Evolutionary conservation across 768 basidiomycete genomes (phyloP).

Genomic region (Tylopilus felleus): DNA sequence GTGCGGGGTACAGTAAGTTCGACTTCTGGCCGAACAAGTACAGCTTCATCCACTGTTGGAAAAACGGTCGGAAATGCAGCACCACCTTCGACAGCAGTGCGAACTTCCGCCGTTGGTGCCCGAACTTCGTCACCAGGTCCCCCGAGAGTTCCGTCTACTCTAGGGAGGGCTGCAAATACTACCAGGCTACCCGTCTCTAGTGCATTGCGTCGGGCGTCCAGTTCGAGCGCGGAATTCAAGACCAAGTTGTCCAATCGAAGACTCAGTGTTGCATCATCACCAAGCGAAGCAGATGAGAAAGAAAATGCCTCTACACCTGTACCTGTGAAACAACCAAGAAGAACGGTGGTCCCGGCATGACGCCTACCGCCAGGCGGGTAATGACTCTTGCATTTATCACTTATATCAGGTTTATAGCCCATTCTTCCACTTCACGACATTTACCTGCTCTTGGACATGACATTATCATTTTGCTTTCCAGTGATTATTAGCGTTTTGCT

Average conservation of each 20-base stretch:
- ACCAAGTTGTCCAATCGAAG: constrained; percentile 33
- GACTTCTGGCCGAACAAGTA: constrained; percentile 55
- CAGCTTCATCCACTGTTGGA: constrained; percentile 20
- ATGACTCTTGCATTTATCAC: constrained; percentile 9
- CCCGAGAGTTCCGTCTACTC: constrained; percentile 30
- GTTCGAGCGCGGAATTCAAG: constrained; percentile 33
- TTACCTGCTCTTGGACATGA: constrained; percentile 14
- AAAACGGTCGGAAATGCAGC: constrained; percentile 47
- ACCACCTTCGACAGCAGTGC: constrained; percentile 38
- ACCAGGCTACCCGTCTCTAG: constrained; percentile 12
- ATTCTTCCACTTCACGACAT: constrained; percentile 4
- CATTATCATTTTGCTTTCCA: constrained; percentile 5
- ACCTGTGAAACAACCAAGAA: constrained; percentile 15
- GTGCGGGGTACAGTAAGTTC: constrained; percentile 54
- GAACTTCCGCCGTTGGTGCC: constrained; percentile 29
- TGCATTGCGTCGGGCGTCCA: constrained; percentile 29
- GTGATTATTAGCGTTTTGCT: constrained; percentile 8
- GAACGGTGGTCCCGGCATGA: constrained; percentile 18
- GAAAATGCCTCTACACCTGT: constrained; percentile 46
- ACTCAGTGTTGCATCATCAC: constrained; percentile 34
- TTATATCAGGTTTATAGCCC: constrained; percentile 1
- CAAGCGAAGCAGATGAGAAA: constrained; percentile 54
- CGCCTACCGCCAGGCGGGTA: not conserved
- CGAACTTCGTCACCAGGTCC: constrained; percentile 40
- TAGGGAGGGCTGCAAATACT: constrained; percentile 23